Evolutionary conservation across 2,329 filamentous ascomycete species (phyloP), one percentile per base, ranked within the genome.

Genomic region (Ophiostoma tasmaniense): DNA sequence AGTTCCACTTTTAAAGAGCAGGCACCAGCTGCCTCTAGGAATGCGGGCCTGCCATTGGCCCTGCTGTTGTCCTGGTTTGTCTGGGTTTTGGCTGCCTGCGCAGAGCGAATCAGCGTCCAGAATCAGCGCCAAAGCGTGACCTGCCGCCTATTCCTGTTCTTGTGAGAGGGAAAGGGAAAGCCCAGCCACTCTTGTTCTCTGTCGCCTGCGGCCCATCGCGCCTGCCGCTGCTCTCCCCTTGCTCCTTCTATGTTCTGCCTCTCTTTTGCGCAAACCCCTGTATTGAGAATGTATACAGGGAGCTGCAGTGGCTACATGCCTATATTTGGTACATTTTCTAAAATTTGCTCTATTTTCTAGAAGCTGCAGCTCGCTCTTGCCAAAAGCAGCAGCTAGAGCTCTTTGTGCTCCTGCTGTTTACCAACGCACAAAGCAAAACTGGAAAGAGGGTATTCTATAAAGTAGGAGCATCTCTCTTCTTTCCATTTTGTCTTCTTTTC

Each of bases 61-160:
- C 10, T 25, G 13, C 1, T 7, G 55, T 37, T 37, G 33, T 2
- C 33, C 33, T 33, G 33, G 33, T 33, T 33, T 33, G 5, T 4
- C 5, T 8, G 5, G 33, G 33, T 33, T 33, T 33, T 33, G 33
- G 33, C 33, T 33, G 33, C 33, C 33, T 33, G 33, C 33, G 20
- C 14, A 17, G 37, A 55, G 64, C 69, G 67, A 67, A 70, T 68
- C 67, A 67, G 45, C 59, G 61, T 22, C 35, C 33, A 67, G 59
- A 69, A 68, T 65, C 66, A 45, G 64, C 55, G 68, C 55, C 64
- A 64, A 65, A 3, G 20, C 4, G 42, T 20, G 33, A 33, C 42
- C 42, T 42, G 35, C 35, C 62, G n/a, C n/a, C n/a, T n/a, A n/a
- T n/a, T n/a, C n/a, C n/a, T n/a, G n/a, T n/a, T n/a, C n/a, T n/a